These are phyloP conservation scores for Lentinula boryana DNA, from an alignment of 768 basidiomycete species.

Conservation along the genomic window DNA sequence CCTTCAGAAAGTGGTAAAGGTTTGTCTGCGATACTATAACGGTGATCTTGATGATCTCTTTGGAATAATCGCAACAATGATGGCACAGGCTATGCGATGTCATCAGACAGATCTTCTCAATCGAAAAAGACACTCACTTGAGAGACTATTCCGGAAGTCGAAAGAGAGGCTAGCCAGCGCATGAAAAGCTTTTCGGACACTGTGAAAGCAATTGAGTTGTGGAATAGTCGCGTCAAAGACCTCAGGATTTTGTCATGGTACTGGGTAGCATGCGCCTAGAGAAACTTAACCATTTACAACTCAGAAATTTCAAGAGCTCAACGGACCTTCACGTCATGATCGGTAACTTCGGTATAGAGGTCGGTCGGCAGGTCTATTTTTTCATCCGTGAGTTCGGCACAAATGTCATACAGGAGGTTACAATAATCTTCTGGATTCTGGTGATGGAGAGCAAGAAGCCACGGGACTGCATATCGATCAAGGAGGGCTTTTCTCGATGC, in stretches of 20 bases:
- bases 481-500: slow-evolving; percentile 50
- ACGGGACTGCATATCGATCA: slow-evolving; percentile 51
- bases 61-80: slow-evolving; percentile 55
- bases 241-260: slow-evolving; percentile 40
- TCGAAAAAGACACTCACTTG: slow-evolving; percentile 27
- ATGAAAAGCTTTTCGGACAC: slow-evolving; percentile 53
- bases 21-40: slow-evolving; percentile 31
- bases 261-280: slow-evolving; percentile 16
- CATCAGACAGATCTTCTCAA: neutral
- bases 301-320: neutral
- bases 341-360: slow-evolving; percentile 6
- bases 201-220: slow-evolving; percentile 48
- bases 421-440: slow-evolving; percentile 51
- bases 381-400: slow-evolving; percentile 33
- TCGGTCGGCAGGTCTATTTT: slow-evolving; percentile 6
- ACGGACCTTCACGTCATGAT: slow-evolving; percentile 12
- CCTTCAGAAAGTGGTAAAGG: slow-evolving; percentile 23
- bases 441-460: slow-evolving; percentile 67
- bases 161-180: slow-evolving; percentile 50
- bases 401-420: slow-evolving; percentile 45
- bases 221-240: slow-evolving; percentile 46
- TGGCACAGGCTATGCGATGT: slow-evolving; percentile 36
- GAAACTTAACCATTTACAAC: neutral
- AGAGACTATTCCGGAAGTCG: slow-evolving; percentile 22
- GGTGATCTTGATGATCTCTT: slow-evolving; percentile 41